phyloP scores from a whole-genome alignment of 768 basidiomycete species.

The Collybiopsis luxurians region DNA sequence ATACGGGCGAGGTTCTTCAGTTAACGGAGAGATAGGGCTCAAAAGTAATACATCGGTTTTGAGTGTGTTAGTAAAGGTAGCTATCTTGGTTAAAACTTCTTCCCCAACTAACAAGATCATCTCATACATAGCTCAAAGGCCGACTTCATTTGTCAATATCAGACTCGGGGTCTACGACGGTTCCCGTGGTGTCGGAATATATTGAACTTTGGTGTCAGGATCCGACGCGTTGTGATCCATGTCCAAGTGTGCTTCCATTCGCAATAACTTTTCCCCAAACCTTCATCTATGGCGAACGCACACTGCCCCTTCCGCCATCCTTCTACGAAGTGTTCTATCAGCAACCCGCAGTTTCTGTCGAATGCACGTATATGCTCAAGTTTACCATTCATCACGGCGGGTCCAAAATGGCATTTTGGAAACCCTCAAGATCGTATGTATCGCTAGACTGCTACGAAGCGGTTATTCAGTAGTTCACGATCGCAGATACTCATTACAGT shows the following conservation, averaged over 20 bases:
- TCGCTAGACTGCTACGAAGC: background rate
- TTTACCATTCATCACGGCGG: slow-evolving; percentile 25
- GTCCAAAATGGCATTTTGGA: slow-evolving; percentile 29
- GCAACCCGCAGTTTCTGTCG: slow-evolving; percentile 24
- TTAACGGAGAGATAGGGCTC: slow-evolving; percentile 35
- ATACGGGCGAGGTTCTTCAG: slow-evolving; percentile 32
- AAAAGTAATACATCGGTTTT: slow-evolving; percentile 25
- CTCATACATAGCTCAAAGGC: slow-evolving; percentile 29
- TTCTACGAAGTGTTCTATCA: slow-evolving; percentile 33
- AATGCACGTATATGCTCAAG: slow-evolving; percentile 30
- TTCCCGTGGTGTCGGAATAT: slow-evolving; percentile 26
- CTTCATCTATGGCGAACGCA: slow-evolving; percentile 26
- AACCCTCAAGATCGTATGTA: slow-evolving; percentile 33
- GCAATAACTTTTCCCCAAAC: slow-evolving; percentile 31
- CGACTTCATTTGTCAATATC: slow-evolving; percentile 32
- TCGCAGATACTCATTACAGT: slow-evolving; percentile 34
- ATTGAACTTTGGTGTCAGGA: slow-evolving; percentile 29
- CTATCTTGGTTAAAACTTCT: slow-evolving; percentile 3
- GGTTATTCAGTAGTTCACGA: slow-evolving; percentile 2
- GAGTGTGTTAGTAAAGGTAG: slow-evolving; percentile 36
- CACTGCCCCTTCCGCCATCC: slow-evolving; percentile 34
- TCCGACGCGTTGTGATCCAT: slow-evolving; percentile 17
- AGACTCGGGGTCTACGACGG: slow-evolving; percentile 28
- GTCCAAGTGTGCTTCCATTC: slow-evolving; percentile 38
- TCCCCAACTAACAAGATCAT: background rate